Conservation (phyloP, 1,139 yeast species). For the Saccharomyces pastorianus region DNA sequence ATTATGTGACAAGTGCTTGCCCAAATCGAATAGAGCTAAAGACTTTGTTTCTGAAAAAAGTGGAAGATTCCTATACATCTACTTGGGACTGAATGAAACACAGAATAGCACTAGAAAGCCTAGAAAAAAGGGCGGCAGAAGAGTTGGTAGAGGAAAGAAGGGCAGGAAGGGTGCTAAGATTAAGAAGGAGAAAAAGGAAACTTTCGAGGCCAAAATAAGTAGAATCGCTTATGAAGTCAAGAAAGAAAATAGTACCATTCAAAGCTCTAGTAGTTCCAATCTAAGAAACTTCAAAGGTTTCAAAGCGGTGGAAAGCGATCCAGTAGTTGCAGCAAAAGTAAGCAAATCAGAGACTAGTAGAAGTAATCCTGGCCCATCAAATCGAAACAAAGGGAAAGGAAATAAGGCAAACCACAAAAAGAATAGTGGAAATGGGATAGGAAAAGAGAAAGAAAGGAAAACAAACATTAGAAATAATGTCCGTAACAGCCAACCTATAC, state of each 20-base stretch:
- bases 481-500: not conserved
- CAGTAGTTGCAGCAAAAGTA: not conserved
- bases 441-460: not conserved
- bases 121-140: conserved; percentile 30
- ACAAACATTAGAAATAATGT: not conserved
- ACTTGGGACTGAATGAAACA: conserved; percentile 44
- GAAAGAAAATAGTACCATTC: conserved; percentile 22
- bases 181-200: conserved; percentile 16
- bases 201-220: conserved; percentile 23
- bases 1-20: conserved; percentile 39
- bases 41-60: conserved; percentile 40
- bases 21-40: conserved; percentile 15
- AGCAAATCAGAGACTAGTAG: not conserved
- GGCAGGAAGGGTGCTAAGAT: conserved; percentile 6
- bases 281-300: conserved; percentile 31
- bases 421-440: not conserved
- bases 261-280: conserved; percentile 26
- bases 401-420: not conserved
- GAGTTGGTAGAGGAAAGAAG: conserved; percentile 23
- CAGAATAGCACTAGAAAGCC: conserved; percentile 12
- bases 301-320: conserved; percentile 15
- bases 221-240: conserved; percentile 21
- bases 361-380: not conserved
- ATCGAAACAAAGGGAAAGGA: not conserved
- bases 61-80: conserved; percentile 41